These are phyloP conservation scores for Vitis hybrid DNA, from an alignment of 177 flowering plant species.

Conservation along the genomic window DNA sequence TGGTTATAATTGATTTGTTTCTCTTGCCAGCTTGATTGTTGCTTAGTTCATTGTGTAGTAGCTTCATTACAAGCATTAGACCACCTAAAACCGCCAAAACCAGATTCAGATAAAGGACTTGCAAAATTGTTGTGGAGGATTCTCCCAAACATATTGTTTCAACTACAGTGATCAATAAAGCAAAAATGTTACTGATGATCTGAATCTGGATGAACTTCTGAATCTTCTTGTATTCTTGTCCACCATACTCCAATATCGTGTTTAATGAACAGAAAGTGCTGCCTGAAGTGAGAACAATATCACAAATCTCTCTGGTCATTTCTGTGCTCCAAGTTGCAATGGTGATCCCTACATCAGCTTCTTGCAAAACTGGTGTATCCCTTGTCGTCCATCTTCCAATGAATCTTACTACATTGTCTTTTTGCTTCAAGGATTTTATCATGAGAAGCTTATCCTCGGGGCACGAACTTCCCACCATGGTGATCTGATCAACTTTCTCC, in stretches of 20 bases:
- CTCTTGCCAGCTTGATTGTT: neutral
- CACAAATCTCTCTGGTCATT: conserved; percentile 13
- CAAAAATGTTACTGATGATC: conserved; percentile 12
- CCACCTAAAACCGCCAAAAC: conserved; percentile 13
- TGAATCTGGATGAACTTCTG: conserved; percentile 20
- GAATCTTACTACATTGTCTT: conserved; percentile 11
- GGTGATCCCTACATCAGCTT: conserved; percentile 16
- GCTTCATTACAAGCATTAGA: conserved; percentile 10
- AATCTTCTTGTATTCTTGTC: conserved; percentile 14
- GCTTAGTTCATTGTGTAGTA: neutral
- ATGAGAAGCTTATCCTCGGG: conserved; percentile 11
- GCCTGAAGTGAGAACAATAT: neutral
- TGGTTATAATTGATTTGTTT: conserved; percentile 9
- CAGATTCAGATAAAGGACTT: conserved; percentile 17
- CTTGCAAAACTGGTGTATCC: conserved; percentile 8
- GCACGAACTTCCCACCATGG: conserved; percentile 8
- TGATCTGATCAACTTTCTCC: neutral
- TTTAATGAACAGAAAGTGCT: neutral
- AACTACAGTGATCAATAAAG: conserved; percentile 2
- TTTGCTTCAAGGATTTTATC: conserved; percentile 6
- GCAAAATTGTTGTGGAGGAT: conserved; percentile 8
- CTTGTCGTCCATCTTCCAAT: conserved; percentile 2
- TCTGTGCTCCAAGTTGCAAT: neutral
- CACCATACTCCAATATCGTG: neutral
- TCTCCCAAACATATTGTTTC: neutral